phyloP scores from a whole-genome alignment of 2,329 filamentous ascomycete species.

The Ophiosphaerella narmari region DNA sequence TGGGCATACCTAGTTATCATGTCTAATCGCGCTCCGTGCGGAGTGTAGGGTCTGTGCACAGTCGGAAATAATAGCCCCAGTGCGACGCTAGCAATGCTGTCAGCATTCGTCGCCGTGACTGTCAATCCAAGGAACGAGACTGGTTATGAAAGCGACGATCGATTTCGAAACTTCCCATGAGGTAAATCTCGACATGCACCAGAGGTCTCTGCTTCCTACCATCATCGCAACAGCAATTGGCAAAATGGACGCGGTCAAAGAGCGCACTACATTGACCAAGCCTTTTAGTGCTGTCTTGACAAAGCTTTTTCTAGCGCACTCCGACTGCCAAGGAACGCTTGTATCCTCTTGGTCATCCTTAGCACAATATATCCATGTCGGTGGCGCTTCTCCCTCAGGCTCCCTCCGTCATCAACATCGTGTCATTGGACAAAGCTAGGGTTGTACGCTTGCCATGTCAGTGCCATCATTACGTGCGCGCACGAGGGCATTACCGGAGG shows the following conservation, averaged over 20 bases:
- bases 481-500: too few species aligned
- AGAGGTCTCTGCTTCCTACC: too few species aligned
- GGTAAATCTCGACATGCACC: too few species aligned
- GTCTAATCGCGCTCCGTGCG: neutral
- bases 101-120: too few species aligned
- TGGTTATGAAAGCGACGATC: too few species aligned
- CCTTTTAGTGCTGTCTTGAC: slow-evolving; percentile 16
- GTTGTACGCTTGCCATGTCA: too few species aligned
- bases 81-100: too few species aligned
- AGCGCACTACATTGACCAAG: slow-evolving; percentile 13
- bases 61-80: too few species aligned
- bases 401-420: neutral
- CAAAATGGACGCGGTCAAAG: neutral
- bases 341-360: slow-evolving; percentile 13
- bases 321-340: slow-evolving; percentile 22
- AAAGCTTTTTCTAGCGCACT: slow-evolving; percentile 18
- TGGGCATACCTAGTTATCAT: neutral
- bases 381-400: slow-evolving; percentile 1
- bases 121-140: neutral
- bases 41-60: too few species aligned
- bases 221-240: too few species aligned
- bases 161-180: too few species aligned
- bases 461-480: too few species aligned
- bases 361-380: neutral
- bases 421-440: slow-evolving; percentile 4